Evolutionary conservation across 106 monocot species (phyloP), one percentile per base, ranked within the genome.

Genomic region (Allium sativum): DNA sequence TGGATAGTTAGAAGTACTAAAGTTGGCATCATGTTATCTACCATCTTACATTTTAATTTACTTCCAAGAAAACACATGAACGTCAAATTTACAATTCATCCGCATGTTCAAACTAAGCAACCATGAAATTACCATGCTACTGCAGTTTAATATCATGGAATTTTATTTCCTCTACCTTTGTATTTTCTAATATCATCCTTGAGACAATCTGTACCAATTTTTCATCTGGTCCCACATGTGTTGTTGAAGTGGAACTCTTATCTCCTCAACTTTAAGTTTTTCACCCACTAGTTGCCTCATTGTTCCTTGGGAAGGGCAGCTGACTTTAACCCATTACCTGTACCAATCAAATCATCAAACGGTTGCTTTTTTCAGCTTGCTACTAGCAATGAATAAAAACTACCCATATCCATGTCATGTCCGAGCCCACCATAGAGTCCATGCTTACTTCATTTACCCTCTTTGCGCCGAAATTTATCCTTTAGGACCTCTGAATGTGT

Each of bases 281-380:
- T 15, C 46, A 55, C 41, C 67, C n/a, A n/a, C n/a, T n/a, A 65
- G 64, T 87, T 58, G 58, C 64, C 91, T 87, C 15, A 20, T 70
- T 65, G 95, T 91, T 58, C 95, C 95, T 77, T 84, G 71, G 95
- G 90, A 80, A 96, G 95, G 62, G 84, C 68, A 53, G 57, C 75
- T 41, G 84, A 67, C 57, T 63, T 73, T 7, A 70, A 15, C 16
- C 74, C 79, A 52, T 86, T 73, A 7, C 90, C 90, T 77, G 82
- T 82, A 44, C 95, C 95, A 79, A 96, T 78, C 52, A 87, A 62
- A 78, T 87, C 87, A 82, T 96, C 90, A 79, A 96, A 87, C 12
- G 86, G 95, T 61, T 84, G 78, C 54, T 84, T 90, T 71, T 68
- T 84, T 72, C 91, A 84, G 76, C 95, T 96, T 21, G 95, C 95